These are phyloP conservation scores for Physaria fendleri DNA, from an alignment of 345 rosid genomes.

Conservation along the genomic window DNA sequence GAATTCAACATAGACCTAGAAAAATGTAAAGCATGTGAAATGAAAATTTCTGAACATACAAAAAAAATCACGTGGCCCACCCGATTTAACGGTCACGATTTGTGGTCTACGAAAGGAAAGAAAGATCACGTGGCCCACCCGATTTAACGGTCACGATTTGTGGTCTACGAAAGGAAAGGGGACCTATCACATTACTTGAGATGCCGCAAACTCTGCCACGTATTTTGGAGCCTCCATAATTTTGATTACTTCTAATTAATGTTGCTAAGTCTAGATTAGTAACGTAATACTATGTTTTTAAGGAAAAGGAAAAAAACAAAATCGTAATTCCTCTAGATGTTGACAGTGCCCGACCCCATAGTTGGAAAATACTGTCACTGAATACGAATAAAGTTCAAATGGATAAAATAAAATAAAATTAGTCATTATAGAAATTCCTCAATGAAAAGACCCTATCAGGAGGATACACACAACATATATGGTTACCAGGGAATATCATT, in stretches of 20 bases:
- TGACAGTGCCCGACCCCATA: conserved; percentile 19
- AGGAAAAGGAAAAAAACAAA: no score
- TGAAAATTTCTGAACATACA: no score
- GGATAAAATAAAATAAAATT: background rate
- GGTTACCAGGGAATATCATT: no score
- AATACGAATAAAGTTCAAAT: background rate
- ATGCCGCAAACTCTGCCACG: conserved; percentile 29
- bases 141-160: conserved; percentile 27
- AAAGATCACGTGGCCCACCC: conserved; percentile 36
- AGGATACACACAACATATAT: no score
- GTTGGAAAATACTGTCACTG: conserved; percentile 21
- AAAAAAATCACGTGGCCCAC: conserved; percentile 37
- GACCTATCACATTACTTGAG: conserved; percentile 23
- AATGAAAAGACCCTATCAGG: no score
- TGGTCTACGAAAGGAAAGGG: background rate
- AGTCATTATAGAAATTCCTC: background rate
- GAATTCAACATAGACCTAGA: no score
- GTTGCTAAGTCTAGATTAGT: background rate
- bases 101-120: background rate
- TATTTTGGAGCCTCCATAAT: background rate
- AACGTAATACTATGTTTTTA: background rate
- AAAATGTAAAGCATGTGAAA: no score
- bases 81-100: conserved; percentile 29
- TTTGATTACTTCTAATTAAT: background rate
- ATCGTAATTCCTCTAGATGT: background rate